phyloP scores from a whole-genome alignment of 179 eudicot species.

The Silene coronaria region DNA sequence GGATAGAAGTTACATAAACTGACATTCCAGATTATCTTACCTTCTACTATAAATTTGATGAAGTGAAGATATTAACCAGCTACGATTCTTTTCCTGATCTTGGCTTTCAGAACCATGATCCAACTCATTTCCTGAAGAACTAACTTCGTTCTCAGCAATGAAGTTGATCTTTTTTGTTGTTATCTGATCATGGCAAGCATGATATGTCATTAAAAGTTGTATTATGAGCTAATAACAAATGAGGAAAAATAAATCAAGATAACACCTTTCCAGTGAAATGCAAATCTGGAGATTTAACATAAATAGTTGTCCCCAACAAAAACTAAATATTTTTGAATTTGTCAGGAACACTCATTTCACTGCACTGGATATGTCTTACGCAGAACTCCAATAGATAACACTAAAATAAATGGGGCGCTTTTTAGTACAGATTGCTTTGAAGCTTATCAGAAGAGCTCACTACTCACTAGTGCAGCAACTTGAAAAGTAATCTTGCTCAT shows the following conservation, averaged over 20 bases:
- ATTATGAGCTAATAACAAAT: not conserved
- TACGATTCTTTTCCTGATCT: constrained; percentile 66
- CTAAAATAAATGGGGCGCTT: not conserved
- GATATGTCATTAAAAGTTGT: not conserved
- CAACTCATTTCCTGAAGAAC: constrained; percentile 39
- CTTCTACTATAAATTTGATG: constrained; percentile 97
- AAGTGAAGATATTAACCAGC: constrained; percentile 90
- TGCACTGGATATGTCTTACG: not conserved
- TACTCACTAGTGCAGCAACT: not conserved
- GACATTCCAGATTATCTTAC: constrained; percentile 30
- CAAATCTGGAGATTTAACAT: not conserved
- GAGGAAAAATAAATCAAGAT: not conserved
- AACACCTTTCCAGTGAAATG: not conserved
- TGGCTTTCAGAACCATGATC: constrained; percentile 36
- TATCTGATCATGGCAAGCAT: constrained; percentile 43
- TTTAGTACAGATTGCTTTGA: not conserved
- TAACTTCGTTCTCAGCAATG: constrained; percentile 66
- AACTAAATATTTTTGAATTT: not conserved
- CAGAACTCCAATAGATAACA: not conserved
- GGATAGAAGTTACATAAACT: constrained; percentile 11
- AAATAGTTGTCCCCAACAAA: not conserved
- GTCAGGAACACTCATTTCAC: not conserved
- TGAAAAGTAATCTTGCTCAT: not conserved
- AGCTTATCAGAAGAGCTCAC: not conserved
- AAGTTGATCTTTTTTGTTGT: constrained; percentile 84